Evolutionary conservation across 2,329 filamentous ascomycete species (phyloP), one percentile per base, ranked within the genome.

Genomic region (Pseudogymnoascus sp.): DNA sequence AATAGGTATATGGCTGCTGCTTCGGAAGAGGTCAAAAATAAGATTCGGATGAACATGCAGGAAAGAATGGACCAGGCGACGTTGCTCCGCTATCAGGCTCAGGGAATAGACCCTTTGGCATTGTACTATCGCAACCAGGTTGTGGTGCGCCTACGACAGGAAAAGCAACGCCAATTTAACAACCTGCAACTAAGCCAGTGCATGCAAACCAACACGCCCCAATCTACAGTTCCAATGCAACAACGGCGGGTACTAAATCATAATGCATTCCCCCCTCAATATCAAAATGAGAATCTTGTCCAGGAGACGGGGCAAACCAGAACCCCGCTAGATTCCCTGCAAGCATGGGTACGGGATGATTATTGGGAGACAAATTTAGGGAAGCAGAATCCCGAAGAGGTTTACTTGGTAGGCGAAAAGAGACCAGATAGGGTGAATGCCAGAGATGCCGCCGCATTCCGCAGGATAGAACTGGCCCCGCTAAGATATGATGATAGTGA

Each of bases 51-150:
- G 1, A 67, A 72, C 7, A 70, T 84, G 4, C 74, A 78, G 59
- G 62, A 62, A 19, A 76, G 72, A 40, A 71, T 80, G 66, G 67
- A 68, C 2, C 75, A 74, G 0, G 78, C 81, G 59, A 68, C 78
- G 4, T 68, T 80, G 6, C 70, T 74, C 59, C 78, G 81, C 24
- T 73, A 82, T 19, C 76, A 79, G 46, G 68, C 73, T 0, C 76
- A 79, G 43, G 76, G 76, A 3, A 76, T 78, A 38, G 84, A 87
- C 66, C 81, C 80, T 0, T 64, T 83, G 2, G 63, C 81, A 19
- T 73, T 79, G 63, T 81, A 77, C 64, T 85, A 67, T 63, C 70
- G 72, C 8, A 69, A 72, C 19, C 68, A 71, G 64, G 70, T 71
- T 11, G 16, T 69, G n/a, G 33, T 38, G 4, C 66, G 66, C 56